Base-by-base conservation (phyloP, 495 filamentous ascomycete genomes). In the Massariosphaeria phaeospora region DNA sequence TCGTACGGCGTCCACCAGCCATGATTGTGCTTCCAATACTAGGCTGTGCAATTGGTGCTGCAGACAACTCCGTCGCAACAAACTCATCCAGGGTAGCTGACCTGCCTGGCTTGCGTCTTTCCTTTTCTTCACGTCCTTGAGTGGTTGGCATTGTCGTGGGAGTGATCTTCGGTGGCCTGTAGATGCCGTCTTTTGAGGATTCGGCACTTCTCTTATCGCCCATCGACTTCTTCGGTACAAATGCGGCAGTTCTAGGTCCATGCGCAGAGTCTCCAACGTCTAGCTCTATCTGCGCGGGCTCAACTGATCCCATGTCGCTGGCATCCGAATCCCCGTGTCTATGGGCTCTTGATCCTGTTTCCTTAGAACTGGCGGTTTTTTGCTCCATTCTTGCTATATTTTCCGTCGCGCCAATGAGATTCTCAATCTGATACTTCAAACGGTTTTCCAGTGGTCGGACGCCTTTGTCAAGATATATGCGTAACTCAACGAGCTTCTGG, bases 401-500 rank as follows among this genome's bases (percentile, higher is more conserved):
- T 55, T 91, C 86, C 36, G 88, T 89, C 0, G 88, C 86, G 49
- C 87, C 86, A 20, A 98, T 75, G 17, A 96, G 84, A 64, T 94
- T 95, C 68, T 85, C 82, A 15, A 93, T 95, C 65, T 79, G 78
- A 73, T 96, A 98, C 70, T 96, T 95, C 29, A 98, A 79, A 48
- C 84, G 84, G 35, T 80, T 78, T 67, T 98, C 93, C n/a, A 97
- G 72, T 0, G 91, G 91, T 20, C 84, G 79, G 3, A 95, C 85
- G 44, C 94, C 94, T 64, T 86, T 89, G 61, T 97, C 93, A 7
- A 97, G 75, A 63, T 90, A 96, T 2, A 95, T 73, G 11, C 90
- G 79, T 33, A 95, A 73, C 69, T 95, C 89, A 20, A 89, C 81
- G 10, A 98, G 74, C 58, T 94, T 94, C 59, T 83, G 82, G 11